Evolutionary conservation across 352 stramenopile genomes (phyloP).

Genomic region (Phytophthora foliorum): DNA sequence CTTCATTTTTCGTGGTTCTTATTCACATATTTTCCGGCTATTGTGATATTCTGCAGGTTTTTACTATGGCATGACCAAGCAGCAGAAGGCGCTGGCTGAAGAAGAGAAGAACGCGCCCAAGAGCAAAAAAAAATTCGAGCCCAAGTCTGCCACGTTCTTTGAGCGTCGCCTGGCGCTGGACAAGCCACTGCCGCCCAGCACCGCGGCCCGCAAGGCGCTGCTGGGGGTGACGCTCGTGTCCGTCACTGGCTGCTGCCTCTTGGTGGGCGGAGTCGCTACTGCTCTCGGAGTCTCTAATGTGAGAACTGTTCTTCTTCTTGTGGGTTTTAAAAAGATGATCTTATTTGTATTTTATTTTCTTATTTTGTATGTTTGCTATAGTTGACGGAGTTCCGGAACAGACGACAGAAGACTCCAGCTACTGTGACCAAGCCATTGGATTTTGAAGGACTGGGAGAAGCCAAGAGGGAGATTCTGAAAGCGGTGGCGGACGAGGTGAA

Average conservation of each 20-base stretch:
- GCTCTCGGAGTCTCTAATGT: constrained; percentile 56
- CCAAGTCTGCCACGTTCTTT: constrained; percentile 43
- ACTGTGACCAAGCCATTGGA: constrained; percentile 26
- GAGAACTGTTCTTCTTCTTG: constrained; percentile 19
- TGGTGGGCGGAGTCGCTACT: constrained; percentile 44
- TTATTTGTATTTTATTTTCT: constrained; percentile 13
- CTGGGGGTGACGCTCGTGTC: constrained; percentile 59
- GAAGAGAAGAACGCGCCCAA: constrained; percentile 42
- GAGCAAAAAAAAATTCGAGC: constrained; percentile 34
- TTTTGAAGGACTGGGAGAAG: constrained; percentile 37
- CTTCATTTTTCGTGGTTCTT: neutral
- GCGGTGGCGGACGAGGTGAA: constrained; percentile 24
- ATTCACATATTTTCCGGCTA: constrained; percentile 14
- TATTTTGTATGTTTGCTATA: constrained; percentile 20
- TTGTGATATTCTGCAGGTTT: constrained; percentile 56
- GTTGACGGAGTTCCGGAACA: constrained; percentile 50
- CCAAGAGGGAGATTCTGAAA: constrained; percentile 29
- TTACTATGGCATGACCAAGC: constrained; percentile 66
- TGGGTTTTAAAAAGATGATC: neutral
- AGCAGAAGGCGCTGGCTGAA: constrained; percentile 46
- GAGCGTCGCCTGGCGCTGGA: constrained; percentile 56
- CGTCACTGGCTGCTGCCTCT: constrained; percentile 48
- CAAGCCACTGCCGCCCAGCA: constrained; percentile 41
- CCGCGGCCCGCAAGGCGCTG: constrained; percentile 54
- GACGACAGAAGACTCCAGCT: constrained; percentile 43